Conservation (phyloP, 2,329 filamentous ascomycete genomes). For the Bretziella fagacearum region DNA sequence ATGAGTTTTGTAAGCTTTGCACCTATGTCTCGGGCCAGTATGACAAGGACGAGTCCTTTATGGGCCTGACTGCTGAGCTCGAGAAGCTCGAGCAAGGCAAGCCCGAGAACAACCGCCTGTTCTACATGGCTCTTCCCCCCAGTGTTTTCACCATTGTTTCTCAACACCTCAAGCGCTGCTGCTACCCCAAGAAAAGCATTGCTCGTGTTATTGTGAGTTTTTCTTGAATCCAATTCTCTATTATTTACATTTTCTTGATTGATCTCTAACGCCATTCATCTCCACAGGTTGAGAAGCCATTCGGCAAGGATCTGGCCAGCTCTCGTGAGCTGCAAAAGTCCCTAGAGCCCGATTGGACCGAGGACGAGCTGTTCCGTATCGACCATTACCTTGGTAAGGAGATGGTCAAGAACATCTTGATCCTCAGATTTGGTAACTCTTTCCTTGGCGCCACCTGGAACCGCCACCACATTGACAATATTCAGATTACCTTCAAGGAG, state of each 20-base stretch:
- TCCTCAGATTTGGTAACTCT: slow-evolving; percentile 93
- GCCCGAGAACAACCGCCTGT: slow-evolving; percentile 75
- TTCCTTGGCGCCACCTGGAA: slow-evolving; percentile 99
- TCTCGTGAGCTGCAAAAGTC: slow-evolving; percentile 90
- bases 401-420: slow-evolving; percentile 99
- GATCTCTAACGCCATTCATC: slow-evolving; percentile 17
- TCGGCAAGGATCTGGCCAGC: slow-evolving; percentile 89
- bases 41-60: slow-evolving; percentile 89
- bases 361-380: slow-evolving; percentile 97
- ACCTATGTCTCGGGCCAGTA: slow-evolving; percentile 95
- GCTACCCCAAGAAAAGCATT: slow-evolving; percentile 82
- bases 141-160: slow-evolving; percentile 97
- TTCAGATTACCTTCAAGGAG: slow-evolving; percentile 99
- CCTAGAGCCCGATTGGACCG: slow-evolving; percentile 92
- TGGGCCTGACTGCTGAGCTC: slow-evolving; percentile 68
- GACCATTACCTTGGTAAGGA: slow-evolving; percentile 99
- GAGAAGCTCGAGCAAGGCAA: slow-evolving; percentile 68
- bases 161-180: slow-evolving; percentile 91
- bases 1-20: slow-evolving; percentile 76
- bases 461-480: slow-evolving; percentile 96
- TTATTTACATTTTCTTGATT: background rate
- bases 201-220: slow-evolving; percentile 73
- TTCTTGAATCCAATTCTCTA: slow-evolving; percentile 15
- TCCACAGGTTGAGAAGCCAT: slow-evolving; percentile 86
- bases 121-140: slow-evolving; percentile 97